A percentile compares a stretch with the other conserved stretches of the same genome.
Evolutionary conservation across 495 filamentous ascomycete species (phyloP).

Genomic region (Lasiosphaeris hirsuta): DNA sequence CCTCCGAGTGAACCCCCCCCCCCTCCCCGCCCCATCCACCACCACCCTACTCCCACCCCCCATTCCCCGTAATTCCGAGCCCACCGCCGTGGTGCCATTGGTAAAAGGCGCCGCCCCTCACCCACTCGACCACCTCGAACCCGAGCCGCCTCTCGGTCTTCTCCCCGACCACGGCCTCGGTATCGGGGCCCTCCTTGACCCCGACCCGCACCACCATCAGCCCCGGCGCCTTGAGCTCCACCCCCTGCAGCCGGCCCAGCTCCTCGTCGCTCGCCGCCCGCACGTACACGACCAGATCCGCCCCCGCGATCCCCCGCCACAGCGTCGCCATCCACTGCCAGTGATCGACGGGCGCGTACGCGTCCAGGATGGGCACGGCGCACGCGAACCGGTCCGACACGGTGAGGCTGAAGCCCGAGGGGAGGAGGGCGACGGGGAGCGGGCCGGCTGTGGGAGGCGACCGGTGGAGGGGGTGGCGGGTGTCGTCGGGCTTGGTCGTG

Average conservation of each 20-base stretch:
- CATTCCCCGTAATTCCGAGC: too few species aligned
- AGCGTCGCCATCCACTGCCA: constrained; percentile 98
- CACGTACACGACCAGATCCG: constrained; percentile 81
- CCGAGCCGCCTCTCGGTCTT: constrained; percentile 66
- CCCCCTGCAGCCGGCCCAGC: constrained; percentile 36
- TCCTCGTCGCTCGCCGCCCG: constrained; percentile 27
- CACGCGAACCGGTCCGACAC: constrained; percentile 70
- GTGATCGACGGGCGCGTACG: constrained; percentile 80
- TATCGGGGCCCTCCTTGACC: constrained; percentile 15
- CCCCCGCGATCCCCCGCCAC: constrained; percentile 82
- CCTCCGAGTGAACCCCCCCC: too few species aligned
- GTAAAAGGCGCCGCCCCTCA: constrained; percentile 46
- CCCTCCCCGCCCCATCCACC: too few species aligned
- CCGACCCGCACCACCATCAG: constrained; percentile 36
- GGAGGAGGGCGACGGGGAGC: constrained; percentile 68
- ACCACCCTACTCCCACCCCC: too few species aligned
- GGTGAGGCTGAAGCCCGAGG: constrained; percentile 68
- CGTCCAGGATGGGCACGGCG: constrained; percentile 68
- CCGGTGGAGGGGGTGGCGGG: background rate
- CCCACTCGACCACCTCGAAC: constrained; percentile 82
- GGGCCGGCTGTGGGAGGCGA: background rate
- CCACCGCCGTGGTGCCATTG: background rate
- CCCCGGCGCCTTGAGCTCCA: constrained; percentile 52
- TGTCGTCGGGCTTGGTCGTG: too few species aligned
- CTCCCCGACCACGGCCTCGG: constrained; percentile 53